Conservation (phyloP, 805 yeast species). For the Myxozyma kluyveri region DNA sequence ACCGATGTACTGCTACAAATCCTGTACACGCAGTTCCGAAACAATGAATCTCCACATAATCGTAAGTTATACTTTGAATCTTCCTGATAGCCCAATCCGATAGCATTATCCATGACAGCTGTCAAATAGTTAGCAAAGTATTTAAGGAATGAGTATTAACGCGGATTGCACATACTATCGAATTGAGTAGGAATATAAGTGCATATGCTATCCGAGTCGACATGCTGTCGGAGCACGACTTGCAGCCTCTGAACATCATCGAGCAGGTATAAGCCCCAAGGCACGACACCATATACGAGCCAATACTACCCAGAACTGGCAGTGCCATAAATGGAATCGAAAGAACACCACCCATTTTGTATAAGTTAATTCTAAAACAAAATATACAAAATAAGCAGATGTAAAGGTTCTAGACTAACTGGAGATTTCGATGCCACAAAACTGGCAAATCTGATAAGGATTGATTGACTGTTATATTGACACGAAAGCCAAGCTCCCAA, state of each 20-base stretch:
- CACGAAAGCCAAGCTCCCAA: too few species aligned
- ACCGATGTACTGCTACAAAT: conserved; percentile 88
- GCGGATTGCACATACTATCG: conserved; percentile 45
- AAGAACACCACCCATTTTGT: conserved; percentile 42
- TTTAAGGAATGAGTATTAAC: too few species aligned
- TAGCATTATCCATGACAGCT: conserved; percentile 82
- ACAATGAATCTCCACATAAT: conserved; percentile 67
- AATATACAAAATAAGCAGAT: too few species aligned
- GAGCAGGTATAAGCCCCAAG: conserved; percentile 79
- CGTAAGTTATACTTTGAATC: conserved; percentile 68
- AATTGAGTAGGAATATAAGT: conserved; percentile 67
- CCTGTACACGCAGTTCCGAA: conserved; percentile 84
- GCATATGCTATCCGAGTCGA: conserved; percentile 90
- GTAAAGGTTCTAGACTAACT: too few species aligned
- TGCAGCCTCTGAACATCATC: conserved; percentile 54
- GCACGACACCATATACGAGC: conserved; percentile 67
- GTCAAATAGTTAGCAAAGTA: too few species aligned
- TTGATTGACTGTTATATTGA: too few species aligned
- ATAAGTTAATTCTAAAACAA: too few species aligned
- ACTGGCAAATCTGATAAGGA: too few species aligned
- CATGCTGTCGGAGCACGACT: conserved; percentile 67
- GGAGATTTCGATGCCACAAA: too few species aligned
- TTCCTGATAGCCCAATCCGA: conserved; percentile 73
- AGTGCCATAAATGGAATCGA: conserved; percentile 55
- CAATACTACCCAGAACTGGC: conserved; percentile 59